Base-by-base conservation (phyloP, 1,284 basidiomycete species). In the Ganoderma meredithae region DNA sequence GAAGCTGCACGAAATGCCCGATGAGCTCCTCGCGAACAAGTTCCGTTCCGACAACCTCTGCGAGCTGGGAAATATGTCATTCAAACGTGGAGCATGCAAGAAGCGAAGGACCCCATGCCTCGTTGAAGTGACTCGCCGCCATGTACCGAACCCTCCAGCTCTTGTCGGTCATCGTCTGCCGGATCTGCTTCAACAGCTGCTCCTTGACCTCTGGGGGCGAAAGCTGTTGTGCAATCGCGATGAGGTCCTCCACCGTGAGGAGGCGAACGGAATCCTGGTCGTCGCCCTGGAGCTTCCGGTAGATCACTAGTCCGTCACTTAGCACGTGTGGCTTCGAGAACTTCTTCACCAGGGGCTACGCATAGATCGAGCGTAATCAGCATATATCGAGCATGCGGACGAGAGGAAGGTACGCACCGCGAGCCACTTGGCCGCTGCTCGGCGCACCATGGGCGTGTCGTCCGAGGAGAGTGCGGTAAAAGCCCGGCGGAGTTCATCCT, bases 81-180 rank as follows among this genome's bases (percentile, higher is more conserved):
- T 65, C 22, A 62, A 60, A 43, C 33, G 64, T 40, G 12, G 1
- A 33, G 49, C 33, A 31, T 10, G 40, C 64, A 33, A 36, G 2
- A 66, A 47, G 65, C 43, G 10, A 10, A 12, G 27, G n/a, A 40
- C 59, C 19, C 76, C 84, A 63, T 72, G 93, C 94, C 86, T 96
- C 94, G 72, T 99, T 98, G 82, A 99, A 99, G 81, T 99, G 95
- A 75, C 92, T 97, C 6, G 97, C 98, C 19, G 97, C 96, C 97
- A 99, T 99, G 82, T 99, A 99, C 76, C 98, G 88, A 63, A 99
- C 98, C 75, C 98, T 87, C 98, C 98, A 99, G 80, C 96, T 97
- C 86, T 98, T 98, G 82, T 99, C 98, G 33, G 90, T 86, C 64
- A 98, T 93, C 74, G 92, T 93, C 74, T 93, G 87, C 77, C 95